Base-by-base conservation (phyloP, 2,329 filamentous ascomycete species). In the Rosellinia necatrix region DNA sequence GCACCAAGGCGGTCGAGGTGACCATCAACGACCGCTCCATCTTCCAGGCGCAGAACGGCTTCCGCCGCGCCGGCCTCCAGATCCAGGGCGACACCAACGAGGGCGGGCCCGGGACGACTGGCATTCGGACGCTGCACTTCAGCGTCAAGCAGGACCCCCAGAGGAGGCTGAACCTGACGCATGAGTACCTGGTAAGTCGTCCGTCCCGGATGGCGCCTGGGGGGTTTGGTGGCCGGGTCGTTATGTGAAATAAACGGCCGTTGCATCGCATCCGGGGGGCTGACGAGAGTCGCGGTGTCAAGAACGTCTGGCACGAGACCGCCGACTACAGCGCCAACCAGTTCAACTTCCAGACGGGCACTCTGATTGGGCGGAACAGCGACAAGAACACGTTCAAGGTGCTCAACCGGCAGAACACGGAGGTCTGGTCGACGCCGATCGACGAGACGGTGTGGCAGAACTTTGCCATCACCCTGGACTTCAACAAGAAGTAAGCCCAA, bases 381-480 rank as follows among this genome's bases (percentile, higher is more conserved):
- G 62, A 74, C 43, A 67, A 71, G 63, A 69, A 74, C 65, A 74
- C 70, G n/a, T 76, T 71, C 67, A 76, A 77, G 68, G 63, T 77
- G 34, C 66, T 76, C 15, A 69, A 75, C 65, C 70, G 75, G 1
- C 59, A 71, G 50, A 74, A 72, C 66, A 67, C 65, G 41, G 64
- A 73, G 64, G 66, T 77, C 34, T 77, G 73, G 72, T 72, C 70
- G 22, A 74, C 72, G 10, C 68, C 72, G 4, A 69, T 83, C 40
- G 75, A 78, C 35, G 63, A 69, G 24, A 72, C 68, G 29, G 73
- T 74, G 15, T 86, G 82, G 82, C 82, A 86, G 68, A 86, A 86
- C 70, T 86, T 85, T 73, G 83, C 81, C 17, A 64, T 84, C 32
- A 80, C 76, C 8, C 69, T 85, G 15, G 78, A 86, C 65, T 85